These are phyloP conservation scores for Gastrolobium bilobum DNA, from an alignment of 306 rosid species.

Conservation along the genomic window DNA sequence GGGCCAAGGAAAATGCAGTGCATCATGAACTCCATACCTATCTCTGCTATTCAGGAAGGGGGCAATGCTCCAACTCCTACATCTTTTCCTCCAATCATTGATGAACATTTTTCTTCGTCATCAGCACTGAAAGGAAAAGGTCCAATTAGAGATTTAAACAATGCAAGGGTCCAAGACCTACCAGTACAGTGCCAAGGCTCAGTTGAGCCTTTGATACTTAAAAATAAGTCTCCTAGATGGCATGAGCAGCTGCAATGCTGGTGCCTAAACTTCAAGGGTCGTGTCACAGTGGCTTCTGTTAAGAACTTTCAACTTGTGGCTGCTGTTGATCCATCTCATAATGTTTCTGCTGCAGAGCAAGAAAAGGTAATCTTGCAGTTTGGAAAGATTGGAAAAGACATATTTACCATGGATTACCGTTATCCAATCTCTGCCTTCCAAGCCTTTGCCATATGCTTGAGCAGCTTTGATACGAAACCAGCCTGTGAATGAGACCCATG, in stretches of 20 bases:
- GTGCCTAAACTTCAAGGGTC: slow-evolving; percentile 91
- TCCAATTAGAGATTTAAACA: slow-evolving; percentile 49
- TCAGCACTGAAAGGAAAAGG: slow-evolving; percentile 61
- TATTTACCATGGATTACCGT: slow-evolving; percentile 91
- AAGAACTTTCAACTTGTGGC: slow-evolving; percentile 92
- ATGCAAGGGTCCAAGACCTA: slow-evolving; percentile 48
- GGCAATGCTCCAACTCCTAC: slow-evolving; percentile 80
- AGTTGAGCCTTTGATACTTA: slow-evolving; percentile 66
- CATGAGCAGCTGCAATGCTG: slow-evolving; percentile 93
- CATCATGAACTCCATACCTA: slow-evolving; percentile 70
- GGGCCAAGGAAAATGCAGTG: slow-evolving; percentile 89
- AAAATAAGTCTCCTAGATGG: slow-evolving; percentile 92
- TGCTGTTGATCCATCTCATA: slow-evolving; percentile 72
- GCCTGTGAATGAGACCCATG: slow-evolving; percentile 73
- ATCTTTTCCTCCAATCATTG: slow-evolving; percentile 52
- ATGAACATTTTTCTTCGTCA: slow-evolving; percentile 54
- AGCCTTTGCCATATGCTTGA: slow-evolving; percentile 88
- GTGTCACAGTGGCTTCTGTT: slow-evolving; percentile 92
- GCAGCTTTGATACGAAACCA: slow-evolving; percentile 93
- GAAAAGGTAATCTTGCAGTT: slow-evolving; percentile 87
- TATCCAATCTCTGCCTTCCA: slow-evolving; percentile 94
- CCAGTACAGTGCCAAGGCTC: slow-evolving; percentile 42
- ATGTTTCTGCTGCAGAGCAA: slow-evolving; percentile 70
- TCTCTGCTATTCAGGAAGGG: slow-evolving; percentile 79
- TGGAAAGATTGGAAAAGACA: slow-evolving; percentile 89